Percentiles rank a stretch among this genome's conserved stretches.
Conservation (phyloP, 208 protist genomes). For the Acanthamoeba sp. region DNA sequence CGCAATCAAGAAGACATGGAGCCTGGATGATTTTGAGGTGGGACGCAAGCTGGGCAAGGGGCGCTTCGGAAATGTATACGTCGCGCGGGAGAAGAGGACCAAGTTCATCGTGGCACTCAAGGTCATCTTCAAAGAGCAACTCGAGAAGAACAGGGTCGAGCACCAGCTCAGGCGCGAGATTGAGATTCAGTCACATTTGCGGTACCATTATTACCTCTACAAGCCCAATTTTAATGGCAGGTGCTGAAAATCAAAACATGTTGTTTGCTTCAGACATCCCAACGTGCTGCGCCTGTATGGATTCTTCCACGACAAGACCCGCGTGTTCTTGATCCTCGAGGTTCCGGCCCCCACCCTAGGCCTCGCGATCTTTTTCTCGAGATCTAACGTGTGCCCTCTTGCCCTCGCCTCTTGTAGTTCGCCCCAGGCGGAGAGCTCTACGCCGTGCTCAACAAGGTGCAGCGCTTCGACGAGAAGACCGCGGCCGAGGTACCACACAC, state of each 20-base stretch:
- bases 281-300: conserved; percentile 98
- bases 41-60: conserved; percentile 96
- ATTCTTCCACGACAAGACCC: conserved; percentile 98
- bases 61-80: conserved; percentile 99
- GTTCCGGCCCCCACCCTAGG: neutral
- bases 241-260: too few relatives aligned
- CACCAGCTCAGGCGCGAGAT: conserved; percentile 98
- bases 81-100: conserved; percentile 97
- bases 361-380: too few relatives aligned
- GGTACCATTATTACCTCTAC: conserved; percentile 22
- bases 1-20: conserved; percentile 65
- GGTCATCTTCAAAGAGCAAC: conserved; percentile 95
- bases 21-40: conserved; percentile 95
- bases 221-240: too few relatives aligned
- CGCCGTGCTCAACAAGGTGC: conserved; percentile 95
- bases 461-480: conserved; percentile 91
- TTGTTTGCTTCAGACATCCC: conserved; percentile 91
- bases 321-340: conserved; percentile 99
- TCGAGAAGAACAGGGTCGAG: conserved; percentile 96
- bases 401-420: too few relatives aligned
- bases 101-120: conserved; percentile 99
- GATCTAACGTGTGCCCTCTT: too few relatives aligned
- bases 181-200: conserved; percentile 98
- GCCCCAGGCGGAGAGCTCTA: conserved; percentile 98
- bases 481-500: conserved; percentile 89